A percentile compares a stretch with the other conserved stretches of the same genome.
Conservation (phyloP, 768 basidiomycete genomes). For the Tulasnella sp. region DNA sequence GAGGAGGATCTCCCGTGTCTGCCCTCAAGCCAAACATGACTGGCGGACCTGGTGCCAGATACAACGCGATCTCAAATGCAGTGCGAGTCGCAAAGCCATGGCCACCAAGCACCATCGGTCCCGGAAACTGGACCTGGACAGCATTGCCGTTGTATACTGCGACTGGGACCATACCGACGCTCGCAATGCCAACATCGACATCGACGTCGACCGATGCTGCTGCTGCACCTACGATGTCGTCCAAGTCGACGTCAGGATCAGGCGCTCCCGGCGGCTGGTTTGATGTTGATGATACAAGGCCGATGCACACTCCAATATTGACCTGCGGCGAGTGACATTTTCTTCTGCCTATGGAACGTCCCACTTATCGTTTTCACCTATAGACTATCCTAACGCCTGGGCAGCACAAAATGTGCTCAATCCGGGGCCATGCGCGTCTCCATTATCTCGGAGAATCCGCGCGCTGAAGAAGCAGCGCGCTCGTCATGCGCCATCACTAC, state of each 20-base stretch:
- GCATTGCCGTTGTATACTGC: conserved; percentile 62
- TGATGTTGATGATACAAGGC: conserved; percentile 56
- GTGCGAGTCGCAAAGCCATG: conserved; percentile 43
- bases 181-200: conserved; percentile 44
- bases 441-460: not conserved
- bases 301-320: conserved; percentile 49
- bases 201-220: conserved; percentile 31
- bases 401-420: conserved; percentile 44
- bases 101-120: conserved; percentile 41
- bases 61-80: conserved; percentile 47
- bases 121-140: conserved; percentile 36
- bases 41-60: conserved; percentile 41
- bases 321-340: conserved; percentile 39
- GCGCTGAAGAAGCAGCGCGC: too few species aligned
- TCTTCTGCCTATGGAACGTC: not conserved
- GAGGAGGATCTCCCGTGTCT: conserved; percentile 23
- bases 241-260: conserved; percentile 9
- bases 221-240: conserved; percentile 9
- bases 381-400: conserved; percentile 72
- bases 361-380: not conserved
- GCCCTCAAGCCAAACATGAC: conserved; percentile 41
- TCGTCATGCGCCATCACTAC: too few species aligned
- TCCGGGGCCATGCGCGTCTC: conserved; percentile 37
- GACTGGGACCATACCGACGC: conserved; percentile 54
- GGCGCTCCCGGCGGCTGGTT: conserved; percentile 59